Evolutionary conservation across 495 filamentous ascomycete species (phyloP), one percentile per base, ranked within the genome.

Genomic region (Penicillium crystallinum): DNA sequence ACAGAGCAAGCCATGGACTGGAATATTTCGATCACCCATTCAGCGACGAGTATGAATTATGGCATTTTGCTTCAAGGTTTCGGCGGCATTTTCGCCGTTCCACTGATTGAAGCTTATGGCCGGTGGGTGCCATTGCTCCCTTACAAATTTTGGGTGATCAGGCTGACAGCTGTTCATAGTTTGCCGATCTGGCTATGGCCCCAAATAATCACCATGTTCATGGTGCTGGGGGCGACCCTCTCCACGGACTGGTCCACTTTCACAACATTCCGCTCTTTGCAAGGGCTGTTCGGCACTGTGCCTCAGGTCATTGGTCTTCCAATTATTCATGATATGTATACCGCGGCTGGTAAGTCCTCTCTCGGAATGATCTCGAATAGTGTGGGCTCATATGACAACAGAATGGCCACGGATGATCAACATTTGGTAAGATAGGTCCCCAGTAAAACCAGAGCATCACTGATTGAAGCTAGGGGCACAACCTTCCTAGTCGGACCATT

Each of bases 21-120:
- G 76, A 44, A 64, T n/a, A 76, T 79, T 54, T 64, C 52, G 6
- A 43, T 75, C 27, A 48, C 65, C 7, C 64, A 71, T 27, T 72
- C 77, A 8, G 65, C 72, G 0, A 70, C 68, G 7, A 79, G 75
- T 14, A 71, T 77, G 59, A 73, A 68, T 58, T 75, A 72, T 27
- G 75, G 73, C 15, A 74, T 81, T 51, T 65, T 81, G 50, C 62
- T 79, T 47, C 77, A 80, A 56, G 78, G 75, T 0, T 71, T 77
- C 42, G 77, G 78, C 23, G 76, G 78, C 7, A 61, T 80, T n/a
- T 65, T 79, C 46, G 77, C 72, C 0, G 76, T 81, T 11, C 76
- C 76, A 4, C 53, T 80, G 0, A 68, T 74, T 42, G 71, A 78
- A 47, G 63, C 72, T 15, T 79, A 72, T 58, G 78, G 77, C 34